A percentile compares a stretch with the other conserved stretches of the same genome.
phyloP scores from a whole-genome alignment of 1,139 yeast genomes.

The Geotrichum candidum region DNA sequence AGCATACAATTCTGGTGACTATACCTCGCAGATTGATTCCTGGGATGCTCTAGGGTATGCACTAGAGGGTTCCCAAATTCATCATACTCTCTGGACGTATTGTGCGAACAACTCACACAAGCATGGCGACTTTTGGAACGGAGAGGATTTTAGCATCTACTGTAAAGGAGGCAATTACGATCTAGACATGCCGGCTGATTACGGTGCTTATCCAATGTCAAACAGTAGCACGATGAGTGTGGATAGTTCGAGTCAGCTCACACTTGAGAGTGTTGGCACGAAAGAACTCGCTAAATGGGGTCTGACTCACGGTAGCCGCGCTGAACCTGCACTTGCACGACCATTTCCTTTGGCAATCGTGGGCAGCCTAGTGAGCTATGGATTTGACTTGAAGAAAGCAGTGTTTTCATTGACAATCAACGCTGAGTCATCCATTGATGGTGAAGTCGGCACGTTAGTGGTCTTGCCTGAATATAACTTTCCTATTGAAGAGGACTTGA shows the following conservation, averaged over 20 bases:
- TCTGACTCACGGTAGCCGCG: conserved; percentile 37
- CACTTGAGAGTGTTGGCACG: neutral
- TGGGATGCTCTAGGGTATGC: conserved; percentile 78
- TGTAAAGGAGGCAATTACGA: conserved; percentile 52
- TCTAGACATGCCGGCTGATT: neutral
- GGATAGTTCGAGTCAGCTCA: neutral
- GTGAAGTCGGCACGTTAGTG: conserved; percentile 46
- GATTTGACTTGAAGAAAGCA: conserved; percentile 30
- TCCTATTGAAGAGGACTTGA: conserved; percentile 39
- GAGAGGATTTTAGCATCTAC: conserved; percentile 87
- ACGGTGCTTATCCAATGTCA: neutral
- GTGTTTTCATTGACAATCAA: conserved; percentile 40
- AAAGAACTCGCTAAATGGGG: neutral
- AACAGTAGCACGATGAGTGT: neutral
- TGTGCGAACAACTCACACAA: conserved; percentile 62
- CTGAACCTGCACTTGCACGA: conserved; percentile 42
- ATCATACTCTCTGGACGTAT: conserved; percentile 85
- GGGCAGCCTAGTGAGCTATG: conserved; percentile 28
- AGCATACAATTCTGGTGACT: conserved; percentile 61
- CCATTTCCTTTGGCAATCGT: conserved; percentile 33
- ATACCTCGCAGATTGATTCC: conserved; percentile 70
- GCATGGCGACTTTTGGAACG: conserved; percentile 89
- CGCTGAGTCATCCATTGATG: conserved; percentile 19
- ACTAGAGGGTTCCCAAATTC: conserved; percentile 62
- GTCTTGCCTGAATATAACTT: conserved; percentile 68